Evolutionary conservation across 768 basidiomycete species (phyloP).

Genomic region (Dacryopinax spathularia): DNA sequence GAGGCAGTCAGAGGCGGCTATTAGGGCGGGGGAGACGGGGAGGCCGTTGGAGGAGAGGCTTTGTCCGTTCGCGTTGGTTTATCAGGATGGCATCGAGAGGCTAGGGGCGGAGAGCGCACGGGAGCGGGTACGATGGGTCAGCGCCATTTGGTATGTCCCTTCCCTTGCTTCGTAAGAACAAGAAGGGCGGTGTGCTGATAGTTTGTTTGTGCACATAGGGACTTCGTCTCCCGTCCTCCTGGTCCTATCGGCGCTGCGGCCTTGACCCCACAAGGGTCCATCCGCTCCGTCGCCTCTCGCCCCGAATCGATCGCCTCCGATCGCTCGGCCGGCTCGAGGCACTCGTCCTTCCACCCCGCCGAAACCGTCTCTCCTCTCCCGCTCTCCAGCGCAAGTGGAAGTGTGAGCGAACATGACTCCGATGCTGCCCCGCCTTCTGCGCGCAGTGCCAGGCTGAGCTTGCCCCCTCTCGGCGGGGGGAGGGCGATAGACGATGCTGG

Average conservation of each 20-base stretch:
- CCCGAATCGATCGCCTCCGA: not conserved
- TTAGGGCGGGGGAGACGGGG: slow-evolving; percentile 22
- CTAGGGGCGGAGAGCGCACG: slow-evolving; percentile 77
- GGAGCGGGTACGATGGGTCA: slow-evolving; percentile 83
- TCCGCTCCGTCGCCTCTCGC: not conserved
- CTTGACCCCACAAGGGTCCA: not conserved
- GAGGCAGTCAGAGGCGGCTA: slow-evolving; percentile 36
- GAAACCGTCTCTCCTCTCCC: not conserved
- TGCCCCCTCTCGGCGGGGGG: not conserved
- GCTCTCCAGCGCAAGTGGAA: not conserved
- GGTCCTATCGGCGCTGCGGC: not conserved
- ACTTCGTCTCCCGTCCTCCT: slow-evolving; percentile 2
- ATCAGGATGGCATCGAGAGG: slow-evolving; percentile 78
- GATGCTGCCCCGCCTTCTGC: not conserved
- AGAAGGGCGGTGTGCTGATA: not conserved
- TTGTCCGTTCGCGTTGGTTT: slow-evolving; percentile 83
- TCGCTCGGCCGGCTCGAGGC: not conserved
- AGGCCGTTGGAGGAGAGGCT: slow-evolving; percentile 46
- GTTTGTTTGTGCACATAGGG: not conserved
- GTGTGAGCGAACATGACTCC: not conserved
- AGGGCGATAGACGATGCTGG: not conserved
- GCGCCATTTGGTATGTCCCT: slow-evolving; percentile 60
- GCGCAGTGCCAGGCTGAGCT: not conserved
- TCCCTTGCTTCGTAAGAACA: not conserved
- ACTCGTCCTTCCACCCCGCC: not conserved